Evolutionary conservation across 2,329 filamentous ascomycete species (phyloP).

Genomic region (Colletotrichum orbiculare): DNA sequence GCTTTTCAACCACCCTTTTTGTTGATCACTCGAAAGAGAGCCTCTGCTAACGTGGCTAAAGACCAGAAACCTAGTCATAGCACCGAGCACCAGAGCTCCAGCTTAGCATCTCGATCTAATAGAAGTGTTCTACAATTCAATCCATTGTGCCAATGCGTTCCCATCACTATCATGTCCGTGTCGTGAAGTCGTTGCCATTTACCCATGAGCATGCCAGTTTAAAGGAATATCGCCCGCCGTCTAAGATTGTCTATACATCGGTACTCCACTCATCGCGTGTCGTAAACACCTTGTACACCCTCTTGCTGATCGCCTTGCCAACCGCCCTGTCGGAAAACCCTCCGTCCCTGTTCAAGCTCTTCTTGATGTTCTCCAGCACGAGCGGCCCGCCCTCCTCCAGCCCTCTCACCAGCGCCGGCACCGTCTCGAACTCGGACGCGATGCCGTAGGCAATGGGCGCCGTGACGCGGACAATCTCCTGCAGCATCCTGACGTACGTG

Average conservation of each 20-base stretch:
- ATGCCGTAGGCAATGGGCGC: slow-evolving; percentile 79
- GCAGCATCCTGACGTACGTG: slow-evolving; percentile 79
- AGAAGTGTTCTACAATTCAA: too few species aligned
- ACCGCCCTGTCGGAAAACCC: slow-evolving; percentile 64
- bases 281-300: slow-evolving; percentile 70
- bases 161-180: too few species aligned
- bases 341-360: slow-evolving; percentile 68
- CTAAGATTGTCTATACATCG: slow-evolving; percentile 55
- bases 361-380: slow-evolving; percentile 70
- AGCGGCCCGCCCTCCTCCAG: slow-evolving; percentile 69
- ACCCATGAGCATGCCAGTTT: too few species aligned
- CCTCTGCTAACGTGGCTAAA: slow-evolving; percentile 15
- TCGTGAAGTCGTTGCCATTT: too few species aligned
- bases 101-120: too few species aligned
- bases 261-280: slow-evolving; percentile 65
- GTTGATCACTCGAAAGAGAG: slow-evolving; percentile 10
- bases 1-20: slow-evolving; percentile 25
- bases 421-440: slow-evolving; percentile 67
- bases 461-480: slow-evolving; percentile 79
- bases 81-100: too few species aligned
- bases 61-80: too few species aligned
- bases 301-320: slow-evolving; percentile 68
- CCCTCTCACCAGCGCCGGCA: slow-evolving; percentile 67
- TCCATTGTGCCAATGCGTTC: too few species aligned
- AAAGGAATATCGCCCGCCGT: too few species aligned